These are phyloP conservation scores for Lentithecium fluviatile DNA, from an alignment of 495 filamentous ascomycete species.

Conservation along the genomic window DNA sequence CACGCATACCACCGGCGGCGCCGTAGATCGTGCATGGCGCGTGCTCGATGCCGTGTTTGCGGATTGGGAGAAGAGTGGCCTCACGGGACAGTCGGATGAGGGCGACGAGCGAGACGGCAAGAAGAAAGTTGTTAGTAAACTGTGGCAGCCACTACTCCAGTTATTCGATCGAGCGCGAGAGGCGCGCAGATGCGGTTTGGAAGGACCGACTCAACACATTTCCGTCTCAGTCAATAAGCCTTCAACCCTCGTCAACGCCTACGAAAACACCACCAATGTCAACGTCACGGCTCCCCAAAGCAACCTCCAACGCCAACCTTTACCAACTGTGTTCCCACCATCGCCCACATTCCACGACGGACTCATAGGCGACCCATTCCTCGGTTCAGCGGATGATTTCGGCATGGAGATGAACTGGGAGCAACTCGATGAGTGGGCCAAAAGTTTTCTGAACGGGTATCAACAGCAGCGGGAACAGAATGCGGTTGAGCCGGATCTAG, in stretches of 20 bases:
- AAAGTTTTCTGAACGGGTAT: neutral
- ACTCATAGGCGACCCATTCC: slow-evolving; percentile 11
- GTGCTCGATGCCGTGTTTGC: slow-evolving; percentile 20
- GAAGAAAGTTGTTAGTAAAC: neutral
- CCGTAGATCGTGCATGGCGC: slow-evolving; percentile 20
- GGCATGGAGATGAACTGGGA: slow-evolving; percentile 22
- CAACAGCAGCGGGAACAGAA: too few species aligned
- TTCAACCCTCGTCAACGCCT: too few species aligned
- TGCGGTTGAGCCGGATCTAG: too few species aligned
- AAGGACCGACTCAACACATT: too few species aligned
- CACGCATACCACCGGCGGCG: slow-evolving; percentile 5
- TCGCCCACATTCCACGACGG: too few species aligned
- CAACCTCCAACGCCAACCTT: neutral
- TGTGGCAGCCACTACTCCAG: slow-evolving; percentile 13
- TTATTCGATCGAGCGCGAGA: slow-evolving; percentile 8
- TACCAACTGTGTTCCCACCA: too few species aligned
- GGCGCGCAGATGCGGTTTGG: too few species aligned
- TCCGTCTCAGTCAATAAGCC: too few species aligned
- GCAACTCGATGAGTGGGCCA: slow-evolving; percentile 18
- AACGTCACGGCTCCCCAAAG: too few species aligned
- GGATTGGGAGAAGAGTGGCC: neutral
- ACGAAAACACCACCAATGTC: too few species aligned
- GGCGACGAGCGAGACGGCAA: neutral
- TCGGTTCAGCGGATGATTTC: neutral
- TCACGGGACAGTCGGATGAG: neutral